Conservation (phyloP, 371 early-diverging fungal species). For the Massospora cicadina region DNA sequence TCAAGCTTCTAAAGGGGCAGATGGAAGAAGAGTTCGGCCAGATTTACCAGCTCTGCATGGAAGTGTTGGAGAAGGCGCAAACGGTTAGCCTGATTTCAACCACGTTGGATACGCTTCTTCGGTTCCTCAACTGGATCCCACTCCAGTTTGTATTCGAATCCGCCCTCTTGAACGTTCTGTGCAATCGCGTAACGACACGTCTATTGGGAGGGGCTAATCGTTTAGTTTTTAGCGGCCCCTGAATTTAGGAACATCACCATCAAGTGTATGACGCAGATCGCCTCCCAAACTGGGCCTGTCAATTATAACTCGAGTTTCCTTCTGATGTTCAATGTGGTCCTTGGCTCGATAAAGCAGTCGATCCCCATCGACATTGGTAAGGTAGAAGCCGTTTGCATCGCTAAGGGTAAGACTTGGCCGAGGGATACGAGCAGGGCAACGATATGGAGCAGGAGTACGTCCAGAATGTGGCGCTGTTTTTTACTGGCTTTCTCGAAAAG, state of each 20-base stretch:
- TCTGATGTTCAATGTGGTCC: conserved; percentile 54
- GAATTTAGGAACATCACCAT: conserved; percentile 82
- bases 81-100: conserved; percentile 76
- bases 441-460: conserved; percentile 80
- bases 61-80: conserved; percentile 81
- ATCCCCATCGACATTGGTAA: conserved; percentile 47
- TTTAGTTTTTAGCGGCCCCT: conserved; percentile 57
- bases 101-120: conserved; percentile 80
- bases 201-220: no score
- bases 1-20: conserved; percentile 76
- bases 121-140: conserved; percentile 95
- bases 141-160: conserved; percentile 94
- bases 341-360: conserved; percentile 44
- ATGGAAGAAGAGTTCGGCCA: conserved; percentile 92
- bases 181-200: conserved; percentile 61
- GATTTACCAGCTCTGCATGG: conserved; percentile 89
- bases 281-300: conserved; percentile 48
- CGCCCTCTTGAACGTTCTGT: conserved; percentile 69
- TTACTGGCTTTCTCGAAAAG: conserved; percentile 61
- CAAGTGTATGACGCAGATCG: conserved; percentile 91
- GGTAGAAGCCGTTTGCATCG: not conserved
- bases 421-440: not conserved
- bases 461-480: conserved; percentile 69
- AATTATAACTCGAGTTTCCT: conserved; percentile 71
- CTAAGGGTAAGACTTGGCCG: conserved; percentile 12